Base-by-base conservation (phyloP, 1,284 basidiomycete genomes). In the Cryptococcus jaspeensis region DNA sequence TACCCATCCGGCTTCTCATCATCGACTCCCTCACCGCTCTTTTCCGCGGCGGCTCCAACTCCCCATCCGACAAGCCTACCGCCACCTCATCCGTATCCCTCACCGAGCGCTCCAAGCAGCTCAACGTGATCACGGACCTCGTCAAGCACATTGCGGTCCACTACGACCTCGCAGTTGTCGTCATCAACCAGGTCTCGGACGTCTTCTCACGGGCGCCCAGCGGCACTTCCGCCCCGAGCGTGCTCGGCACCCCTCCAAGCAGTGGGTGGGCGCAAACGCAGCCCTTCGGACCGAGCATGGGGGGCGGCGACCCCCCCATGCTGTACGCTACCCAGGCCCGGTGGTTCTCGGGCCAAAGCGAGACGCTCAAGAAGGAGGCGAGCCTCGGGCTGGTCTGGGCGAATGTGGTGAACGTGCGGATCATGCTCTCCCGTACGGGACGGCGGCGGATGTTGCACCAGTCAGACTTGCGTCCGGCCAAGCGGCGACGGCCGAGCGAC, bases 331-430 rank as follows among this genome's bases (percentile, higher is more conserved):
- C 85, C 28, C 92, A 95, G 69, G 82, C 86, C 0, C 82, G 83
- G 5, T 86, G 87, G 83, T 94, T 95, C 71, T 75, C 72, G 2
- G 84, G 83, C 37, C 83, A 86, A 37, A 83, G 83, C 8, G 81
- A 85, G 56, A 43, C 42, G 0, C 81, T 42, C 81, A 82, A 42
- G 7, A 90, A 92, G 69, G 88, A 92, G 75, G 91, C 89, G 0
- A 84, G 84, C 39, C 77, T 97, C 2, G 93, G 93, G 0, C 84
- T 94, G 49, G 86, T 86, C 2, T 97, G 93, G 93, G 87, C 91
- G 9, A 94, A 94, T 72, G 87, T 89, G 60, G 81, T 96, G 58
- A 93, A 93, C 61, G 82, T 82, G 3, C 83, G 93, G 12, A 82
- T 96, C 54, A 87, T 95, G 82, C 81, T 95, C 47, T 84, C 83